Evolutionary conservation across 306 rosid species (phyloP).

Genomic region (Medicago ruthenica): DNA sequence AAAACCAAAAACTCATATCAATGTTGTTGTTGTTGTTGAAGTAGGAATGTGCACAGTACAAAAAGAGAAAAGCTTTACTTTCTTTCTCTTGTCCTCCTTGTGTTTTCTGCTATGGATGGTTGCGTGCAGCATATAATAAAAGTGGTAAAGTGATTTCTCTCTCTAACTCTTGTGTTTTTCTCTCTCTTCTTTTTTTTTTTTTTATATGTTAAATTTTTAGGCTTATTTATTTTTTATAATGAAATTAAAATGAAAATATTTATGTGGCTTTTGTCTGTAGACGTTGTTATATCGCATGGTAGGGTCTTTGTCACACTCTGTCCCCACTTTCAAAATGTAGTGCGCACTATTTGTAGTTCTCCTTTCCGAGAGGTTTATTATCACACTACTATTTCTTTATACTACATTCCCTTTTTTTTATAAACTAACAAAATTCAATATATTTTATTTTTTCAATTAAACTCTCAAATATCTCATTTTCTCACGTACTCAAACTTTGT

Average conservation of each 20-base stretch:
- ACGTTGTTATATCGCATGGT: slow-evolving; percentile 49
- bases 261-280: slow-evolving; percentile 46
- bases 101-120: slow-evolving; percentile 71
- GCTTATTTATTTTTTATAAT: no score
- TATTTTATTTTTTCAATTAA: background rate
- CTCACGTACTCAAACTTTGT: background rate
- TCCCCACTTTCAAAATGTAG: slow-evolving; percentile 47
- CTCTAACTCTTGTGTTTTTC: slow-evolving; percentile 1
- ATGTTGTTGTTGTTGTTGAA: background rate
- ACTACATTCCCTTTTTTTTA: background rate
- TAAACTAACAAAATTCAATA: background rate
- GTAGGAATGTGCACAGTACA: slow-evolving; percentile 44
- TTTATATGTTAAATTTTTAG: no score
- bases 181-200: background rate
- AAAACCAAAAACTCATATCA: slow-evolving; percentile 23
- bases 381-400: background rate
- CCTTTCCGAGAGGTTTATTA: slow-evolving; percentile 16
- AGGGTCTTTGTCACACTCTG: slow-evolving; percentile 48
- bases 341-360: slow-evolving; percentile 44
- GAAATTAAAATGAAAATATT: background rate
- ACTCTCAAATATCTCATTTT: background rate
- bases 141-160: slow-evolving; percentile 79
- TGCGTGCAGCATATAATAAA: slow-evolving; percentile 96
- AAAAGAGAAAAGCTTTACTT: slow-evolving; percentile 45
- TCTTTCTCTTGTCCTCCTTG: slow-evolving; percentile 55